Conservation (phyloP, 805 yeast species). For the Lipomyces spencermartinsiae region DNA sequence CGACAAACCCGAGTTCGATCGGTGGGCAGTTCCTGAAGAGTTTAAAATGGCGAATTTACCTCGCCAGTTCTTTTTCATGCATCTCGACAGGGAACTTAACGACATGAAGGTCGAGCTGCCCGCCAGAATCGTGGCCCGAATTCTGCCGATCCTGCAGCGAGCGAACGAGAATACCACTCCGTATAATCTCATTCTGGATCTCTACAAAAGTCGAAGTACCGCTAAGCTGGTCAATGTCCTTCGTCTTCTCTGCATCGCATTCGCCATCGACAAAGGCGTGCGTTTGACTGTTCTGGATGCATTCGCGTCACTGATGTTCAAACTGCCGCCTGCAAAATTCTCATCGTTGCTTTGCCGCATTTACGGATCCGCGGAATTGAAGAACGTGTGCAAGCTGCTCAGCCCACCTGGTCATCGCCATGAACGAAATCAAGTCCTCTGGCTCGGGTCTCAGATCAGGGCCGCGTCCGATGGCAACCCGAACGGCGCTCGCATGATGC, state of each 20-base stretch:
- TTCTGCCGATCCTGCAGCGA: conserved; percentile 24
- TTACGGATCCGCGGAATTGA: conserved; percentile 5
- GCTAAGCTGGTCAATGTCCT: conserved; percentile 1
- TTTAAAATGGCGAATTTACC: conserved; percentile 20
- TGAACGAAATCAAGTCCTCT: conserved; percentile 19
- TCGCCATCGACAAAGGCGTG: conserved; percentile 1
- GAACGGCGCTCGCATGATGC: conserved; percentile 18
- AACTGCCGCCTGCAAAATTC: neutral
- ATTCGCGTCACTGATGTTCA: conserved; percentile 7
- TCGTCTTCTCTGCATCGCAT: conserved; percentile 14
- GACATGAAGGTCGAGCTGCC: conserved; percentile 5
- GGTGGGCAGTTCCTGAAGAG: conserved; percentile 4
- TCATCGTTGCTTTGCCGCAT: conserved; percentile 5
- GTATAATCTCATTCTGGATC: conserved; percentile 21
- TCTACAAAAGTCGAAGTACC: conserved; percentile 1
- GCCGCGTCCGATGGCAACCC: conserved; percentile 9
- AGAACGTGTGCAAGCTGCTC: conserved; percentile 16
- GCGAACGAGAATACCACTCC: conserved; percentile 24
- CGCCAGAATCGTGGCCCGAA: conserved; percentile 3
- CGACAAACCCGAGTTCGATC: neutral
- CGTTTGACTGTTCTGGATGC: conserved; percentile 16
- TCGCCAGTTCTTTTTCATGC: conserved; percentile 16
- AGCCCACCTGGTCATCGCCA: conserved; percentile 11
- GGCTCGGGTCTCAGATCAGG: conserved; percentile 19
- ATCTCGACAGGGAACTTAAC: conserved; percentile 13